phyloP scores from a whole-genome alignment of 2,329 filamentous ascomycete genomes.

The Fusarium temperatum region DNA sequence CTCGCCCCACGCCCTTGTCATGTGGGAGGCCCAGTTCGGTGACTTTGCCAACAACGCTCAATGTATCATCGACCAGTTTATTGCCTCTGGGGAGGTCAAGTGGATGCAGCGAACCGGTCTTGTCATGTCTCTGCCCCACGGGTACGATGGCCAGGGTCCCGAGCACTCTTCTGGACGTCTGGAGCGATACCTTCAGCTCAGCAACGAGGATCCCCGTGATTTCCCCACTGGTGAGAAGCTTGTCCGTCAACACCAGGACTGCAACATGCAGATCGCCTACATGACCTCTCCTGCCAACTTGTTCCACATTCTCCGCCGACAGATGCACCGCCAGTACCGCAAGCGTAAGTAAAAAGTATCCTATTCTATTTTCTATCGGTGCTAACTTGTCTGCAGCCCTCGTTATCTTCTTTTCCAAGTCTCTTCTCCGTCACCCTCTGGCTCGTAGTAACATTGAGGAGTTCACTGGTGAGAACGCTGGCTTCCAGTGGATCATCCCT shows the following conservation, averaged over 20 bases:
- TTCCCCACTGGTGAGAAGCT: slow-evolving; percentile 91
- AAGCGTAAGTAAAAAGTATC: slow-evolving; percentile 76
- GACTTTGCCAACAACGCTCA: slow-evolving; percentile 99
- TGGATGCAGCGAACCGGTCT: slow-evolving; percentile 98
- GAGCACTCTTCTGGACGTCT: slow-evolving; percentile 98
- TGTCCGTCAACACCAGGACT: slow-evolving; percentile 97
- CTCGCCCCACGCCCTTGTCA: slow-evolving; percentile 94
- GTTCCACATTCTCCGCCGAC: slow-evolving; percentile 95
- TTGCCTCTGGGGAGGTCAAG: slow-evolving; percentile 96
- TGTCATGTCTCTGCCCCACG: slow-evolving; percentile 95
- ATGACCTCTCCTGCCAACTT: slow-evolving; percentile 96
- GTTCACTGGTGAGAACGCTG: slow-evolving; percentile 82
- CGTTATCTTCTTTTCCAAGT: slow-evolving; percentile 98
- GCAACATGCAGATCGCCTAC: slow-evolving; percentile 98
- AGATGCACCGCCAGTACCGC: slow-evolving; percentile 99
- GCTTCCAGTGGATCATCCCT: slow-evolving; percentile 96
- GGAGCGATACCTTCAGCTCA: slow-evolving; percentile 96
- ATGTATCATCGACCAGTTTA: slow-evolving; percentile 98
- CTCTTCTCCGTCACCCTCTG: slow-evolving; percentile 90
- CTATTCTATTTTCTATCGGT: not conserved
- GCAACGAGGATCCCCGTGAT: slow-evolving; percentile 94
- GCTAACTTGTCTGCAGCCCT: slow-evolving; percentile 64
- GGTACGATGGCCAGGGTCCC: slow-evolving; percentile 97
- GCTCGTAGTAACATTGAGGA: slow-evolving; percentile 90
- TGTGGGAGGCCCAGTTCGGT: slow-evolving; percentile 99